Evolutionary conservation across 441 rosid genomes (phyloP), one percentile per base, ranked within the genome.

Genomic region (Pelargonium citronellum): DNA sequence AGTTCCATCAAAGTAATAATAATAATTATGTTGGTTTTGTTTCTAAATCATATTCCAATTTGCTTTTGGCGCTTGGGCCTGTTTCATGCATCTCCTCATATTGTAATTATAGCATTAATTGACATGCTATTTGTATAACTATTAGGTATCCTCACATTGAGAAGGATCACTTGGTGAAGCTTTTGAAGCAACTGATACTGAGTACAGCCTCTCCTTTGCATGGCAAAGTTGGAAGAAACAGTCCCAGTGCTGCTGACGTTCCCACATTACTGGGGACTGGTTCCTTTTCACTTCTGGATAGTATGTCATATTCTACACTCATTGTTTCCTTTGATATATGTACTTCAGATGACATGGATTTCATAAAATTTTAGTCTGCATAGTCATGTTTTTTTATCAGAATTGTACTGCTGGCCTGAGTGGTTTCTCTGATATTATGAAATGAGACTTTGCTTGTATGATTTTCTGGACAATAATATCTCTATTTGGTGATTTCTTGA

Each of bases 121-220:
- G 71, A 58, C 65, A 75, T 82, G 58, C 74, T 65, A 64, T 79
- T 79, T 79, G 74, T 75, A 49, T 70, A 69, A 75, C 78, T 63
- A 72, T 80, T 81, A 96, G 99, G 92, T 85, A 90, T 79, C 89
- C 92, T 75, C 97, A 96, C 78, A 75, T 96, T 76, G 89, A 81
- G 81, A 87, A 80, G 68, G 91, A 86, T 78, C 99, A 96, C 86
- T 84, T 96, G 87, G 91, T 90, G 64, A 87, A 89, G 87, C 99
- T 96, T 78, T 76, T 96, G 86, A 93, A 86, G 88, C 92, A 93
- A 83, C 85, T 96, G 73, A 81, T 93, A 77, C 75, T 73, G 70
- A 87, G 81, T 71, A 80, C 85, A 60, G 80, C 89, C 68, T 79
- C 83, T 76, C 82, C 86, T 47, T 77, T 86, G 41, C 84, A 74